Conservation (phyloP, 768 basidiomycete genomes). For the Sporobolomyces pararoseus region DNA sequence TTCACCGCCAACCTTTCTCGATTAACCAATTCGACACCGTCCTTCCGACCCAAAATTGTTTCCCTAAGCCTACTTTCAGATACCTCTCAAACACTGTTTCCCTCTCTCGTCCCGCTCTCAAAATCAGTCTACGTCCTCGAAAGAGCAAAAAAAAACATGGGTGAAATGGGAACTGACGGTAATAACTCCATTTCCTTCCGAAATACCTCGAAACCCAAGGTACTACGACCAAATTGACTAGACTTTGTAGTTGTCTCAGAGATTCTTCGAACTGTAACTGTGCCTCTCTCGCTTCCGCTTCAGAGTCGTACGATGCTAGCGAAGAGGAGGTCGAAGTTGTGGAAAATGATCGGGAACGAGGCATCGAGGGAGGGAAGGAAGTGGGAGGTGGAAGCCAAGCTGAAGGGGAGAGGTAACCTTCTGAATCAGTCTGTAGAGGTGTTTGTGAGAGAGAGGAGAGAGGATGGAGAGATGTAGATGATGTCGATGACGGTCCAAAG, state of each 20-base stretch:
- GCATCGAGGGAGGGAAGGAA: not conserved
- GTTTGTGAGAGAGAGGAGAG: not conserved
- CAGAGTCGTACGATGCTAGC: not conserved
- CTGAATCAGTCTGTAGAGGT: not conserved
- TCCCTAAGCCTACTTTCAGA: slow-evolving; percentile 23
- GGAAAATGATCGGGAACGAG: not conserved
- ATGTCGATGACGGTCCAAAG: too few species aligned
- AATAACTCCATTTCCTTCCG: slow-evolving; percentile 35
- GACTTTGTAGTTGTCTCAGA: slow-evolving; percentile 18
- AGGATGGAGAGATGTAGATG: not conserved
- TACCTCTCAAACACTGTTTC: slow-evolving; percentile 34
- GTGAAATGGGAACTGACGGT: not conserved
- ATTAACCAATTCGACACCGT: not conserved
- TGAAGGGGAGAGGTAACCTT: not conserved
- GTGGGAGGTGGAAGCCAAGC: not conserved
- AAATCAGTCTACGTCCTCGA: not conserved
- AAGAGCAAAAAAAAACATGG: not conserved
- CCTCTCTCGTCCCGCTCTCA: too few species aligned
- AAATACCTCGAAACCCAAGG: slow-evolving; percentile 35
- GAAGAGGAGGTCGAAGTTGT: not conserved
- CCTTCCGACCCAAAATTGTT: slow-evolving; percentile 24
- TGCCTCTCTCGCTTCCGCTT: slow-evolving; percentile 2
- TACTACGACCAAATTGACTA: slow-evolving; percentile 32
- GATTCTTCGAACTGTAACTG: slow-evolving; percentile 38
- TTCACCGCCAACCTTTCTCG: slow-evolving; percentile 4